Evolutionary conservation across 148 eudicot species (phyloP).

Genomic region (Polygonum aviculare): DNA sequence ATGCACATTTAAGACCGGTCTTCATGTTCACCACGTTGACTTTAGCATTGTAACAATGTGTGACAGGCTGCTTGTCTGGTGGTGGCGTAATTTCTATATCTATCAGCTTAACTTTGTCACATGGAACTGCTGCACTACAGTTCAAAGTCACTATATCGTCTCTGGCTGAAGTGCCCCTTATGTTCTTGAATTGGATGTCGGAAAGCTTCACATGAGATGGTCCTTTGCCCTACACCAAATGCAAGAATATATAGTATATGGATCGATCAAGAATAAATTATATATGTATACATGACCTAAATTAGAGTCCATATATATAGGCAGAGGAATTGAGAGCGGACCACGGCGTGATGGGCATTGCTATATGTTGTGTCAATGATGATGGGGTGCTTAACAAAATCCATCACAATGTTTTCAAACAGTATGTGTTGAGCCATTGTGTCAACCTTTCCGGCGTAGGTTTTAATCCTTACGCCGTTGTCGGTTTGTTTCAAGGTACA

Average conservation of each 20-base stretch:
- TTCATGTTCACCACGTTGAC: constrained; percentile 22
- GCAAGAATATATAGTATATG: too few relatives aligned
- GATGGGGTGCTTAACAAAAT: constrained; percentile 39
- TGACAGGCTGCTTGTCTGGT: neutral
- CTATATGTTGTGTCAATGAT: constrained; percentile 40
- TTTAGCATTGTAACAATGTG: constrained; percentile 37
- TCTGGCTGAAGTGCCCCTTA: constrained; percentile 38
- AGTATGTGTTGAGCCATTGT: constrained; percentile 27
- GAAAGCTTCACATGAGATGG: constrained; percentile 43
- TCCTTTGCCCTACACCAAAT: neutral
- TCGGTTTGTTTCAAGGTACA: constrained; percentile 28
- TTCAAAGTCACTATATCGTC: constrained; percentile 16
- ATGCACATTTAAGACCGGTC: too few relatives aligned
- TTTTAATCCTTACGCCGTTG: constrained; percentile 58
- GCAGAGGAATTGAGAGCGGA: neutral
- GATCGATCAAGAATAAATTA: neutral
- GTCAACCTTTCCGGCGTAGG: constrained; percentile 21
- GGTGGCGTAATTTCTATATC: constrained; percentile 28
- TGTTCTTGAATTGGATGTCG: constrained; percentile 46
- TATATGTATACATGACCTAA: neutral
- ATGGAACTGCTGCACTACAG: constrained; percentile 43
- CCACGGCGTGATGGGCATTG: neutral
- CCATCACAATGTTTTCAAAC: constrained; percentile 33
- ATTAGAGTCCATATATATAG: too few relatives aligned
- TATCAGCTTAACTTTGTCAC: constrained; percentile 38